Evolutionary conservation across 1,284 basidiomycete species (phyloP).

Genomic region (Volvariella volvacea): DNA sequence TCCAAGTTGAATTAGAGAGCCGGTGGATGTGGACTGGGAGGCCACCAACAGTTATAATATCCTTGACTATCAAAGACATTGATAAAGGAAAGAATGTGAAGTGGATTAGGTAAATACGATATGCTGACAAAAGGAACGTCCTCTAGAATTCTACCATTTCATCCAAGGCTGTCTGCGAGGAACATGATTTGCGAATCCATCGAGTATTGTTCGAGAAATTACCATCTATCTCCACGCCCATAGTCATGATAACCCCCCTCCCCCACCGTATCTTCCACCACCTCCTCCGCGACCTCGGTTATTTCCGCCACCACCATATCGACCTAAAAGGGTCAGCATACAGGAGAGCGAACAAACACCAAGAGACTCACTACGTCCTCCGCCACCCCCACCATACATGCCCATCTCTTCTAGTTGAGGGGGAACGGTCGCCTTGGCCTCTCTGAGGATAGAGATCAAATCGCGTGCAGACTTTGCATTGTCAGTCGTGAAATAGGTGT

Average conservation of each 20-base stretch:
- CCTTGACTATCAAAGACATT: conserved; percentile 11
- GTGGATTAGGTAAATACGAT: conserved; percentile 1
- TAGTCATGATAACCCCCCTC: conserved; percentile 26
- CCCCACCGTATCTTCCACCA: conserved; percentile 26
- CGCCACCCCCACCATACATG: conserved; percentile 75
- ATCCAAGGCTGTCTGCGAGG: background rate
- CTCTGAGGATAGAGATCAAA: conserved; percentile 81
- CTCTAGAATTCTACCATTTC: background rate
- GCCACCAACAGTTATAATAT: conserved; percentile 35
- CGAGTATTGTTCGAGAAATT: conserved; percentile 8
- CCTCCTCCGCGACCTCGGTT: conserved; percentile 35
- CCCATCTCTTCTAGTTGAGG: conserved; percentile 93
- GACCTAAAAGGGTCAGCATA: conserved; percentile 30
- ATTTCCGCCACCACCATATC: conserved; percentile 49
- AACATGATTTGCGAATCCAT: no score
- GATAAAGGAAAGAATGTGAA: background rate
- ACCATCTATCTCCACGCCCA: conserved; percentile 35
- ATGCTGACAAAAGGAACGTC: background rate
- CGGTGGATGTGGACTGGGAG: conserved; percentile 36
- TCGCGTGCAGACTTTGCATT: conserved; percentile 94
- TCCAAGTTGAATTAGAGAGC: conserved; percentile 13
- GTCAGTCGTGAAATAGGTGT: conserved; percentile 95
- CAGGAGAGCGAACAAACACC: background rate
- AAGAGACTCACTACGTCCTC: conserved; percentile 55
- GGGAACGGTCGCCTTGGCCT: conserved; percentile 87